Evolutionary conservation across 1,284 basidiomycete genomes (phyloP), one percentile per base, ranked within the genome.

Genomic region (Omphalotus olearius): DNA sequence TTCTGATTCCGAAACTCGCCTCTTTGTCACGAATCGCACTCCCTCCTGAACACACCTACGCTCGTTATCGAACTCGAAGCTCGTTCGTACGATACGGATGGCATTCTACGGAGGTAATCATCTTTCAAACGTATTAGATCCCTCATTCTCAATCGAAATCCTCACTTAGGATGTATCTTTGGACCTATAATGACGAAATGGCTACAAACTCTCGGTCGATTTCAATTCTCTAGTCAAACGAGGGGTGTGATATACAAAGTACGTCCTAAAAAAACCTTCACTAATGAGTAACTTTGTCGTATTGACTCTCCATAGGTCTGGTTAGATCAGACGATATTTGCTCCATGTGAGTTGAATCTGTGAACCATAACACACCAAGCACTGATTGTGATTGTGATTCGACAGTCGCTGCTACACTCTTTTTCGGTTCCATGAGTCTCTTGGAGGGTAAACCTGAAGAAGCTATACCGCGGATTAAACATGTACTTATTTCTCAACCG

Each of bases 401-500:
- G 26, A 11, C 54, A 87, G 85, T 74, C 36, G 79, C 78, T 4
- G 79, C 90, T 18, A 78, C 75, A 11, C 80, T 83, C 60, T 91
- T 91, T 71, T 91, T 88, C 61, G 76, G 80, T 7, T 77, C 79
- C 0, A 88, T 90, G 83, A 81, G 84, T 39, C 62, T 86, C 40
- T 60, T 91, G 36, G 89, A 91, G 62, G 87, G 86, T 28, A 82
- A 85, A 58, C 74, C 80, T 0, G 57, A 73, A 1, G 82, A 81
- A 52, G 83, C 80, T 0, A 57, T 71, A 30, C 73, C 77, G 18
- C 72, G 84, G 39, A 74, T 91, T 38, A 67, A 69, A 48, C 69
- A 78, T n/a, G 86, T 83, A 54, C 45, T 76, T 64, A 3, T 9
- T 33, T 46, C 36, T n/a, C 16, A 33, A 35, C 33, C n/a, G n/a